A percentile compares a stretch with the other conserved stretches of the same genome.
Evolutionary conservation across 306 rosid species (phyloP).

Genomic region (Luffa acutangula): DNA sequence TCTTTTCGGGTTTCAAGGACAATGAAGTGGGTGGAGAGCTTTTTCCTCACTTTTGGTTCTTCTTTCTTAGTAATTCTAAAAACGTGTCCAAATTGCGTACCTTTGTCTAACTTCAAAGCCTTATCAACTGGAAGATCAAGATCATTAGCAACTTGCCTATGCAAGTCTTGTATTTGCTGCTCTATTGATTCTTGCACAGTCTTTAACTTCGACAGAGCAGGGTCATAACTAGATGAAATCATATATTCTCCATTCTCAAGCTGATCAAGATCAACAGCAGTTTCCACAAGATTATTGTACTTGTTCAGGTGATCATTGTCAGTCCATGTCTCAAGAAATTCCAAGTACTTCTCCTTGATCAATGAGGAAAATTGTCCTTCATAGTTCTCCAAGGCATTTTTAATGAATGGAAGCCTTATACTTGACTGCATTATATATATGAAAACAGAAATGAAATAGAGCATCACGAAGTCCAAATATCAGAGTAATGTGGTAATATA

Average conservation of each 20-base stretch:
- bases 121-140: conserved; percentile 82
- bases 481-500: conserved; percentile 13
- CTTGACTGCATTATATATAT: conserved; percentile 59
- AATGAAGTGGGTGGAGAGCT: conserved; percentile 79
- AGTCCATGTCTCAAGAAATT: conserved; percentile 60
- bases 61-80: conserved; percentile 96
- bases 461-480: not conserved
- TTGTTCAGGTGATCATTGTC: conserved; percentile 63
- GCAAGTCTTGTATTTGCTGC: conserved; percentile 61
- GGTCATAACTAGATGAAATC: conserved; percentile 80
- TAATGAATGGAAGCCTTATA: conserved; percentile 75
- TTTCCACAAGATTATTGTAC: conserved; percentile 76
- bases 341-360: conserved; percentile 56
- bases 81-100: conserved; percentile 91
- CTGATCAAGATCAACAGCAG: conserved; percentile 87
- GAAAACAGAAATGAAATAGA: not conserved
- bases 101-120: conserved; percentile 78
- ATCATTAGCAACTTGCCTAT: conserved; percentile 63
- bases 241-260: conserved; percentile 89
- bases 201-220: conserved; percentile 50
- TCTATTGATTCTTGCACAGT: conserved; percentile 60
- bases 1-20: conserved; percentile 95
- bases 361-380: conserved; percentile 66
- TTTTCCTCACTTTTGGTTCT: conserved; percentile 93
- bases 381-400: conserved; percentile 50